Conservation (phyloP, 306 rosid species). For the Medicago truncatula region MtrunA17r5.0-ANR NC_053045.1:38851501-38852000, state of each 20-base stretch:
- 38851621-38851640: slow-evolving; percentile 29
- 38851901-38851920: background rate
- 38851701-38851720: slow-evolving; percentile 32
- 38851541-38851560: background rate
- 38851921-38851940: background rate
- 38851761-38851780: slow-evolving; percentile 47
- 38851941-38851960: background rate
- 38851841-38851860: background rate
- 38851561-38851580: background rate
- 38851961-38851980: background rate
- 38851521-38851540: background rate
- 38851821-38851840: background rate
- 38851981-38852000: too few relatives aligned
- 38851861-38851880: background rate
- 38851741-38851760: too few relatives aligned
- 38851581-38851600: background rate
- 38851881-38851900: background rate
- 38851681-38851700: slow-evolving; percentile 31
- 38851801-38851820: slow-evolving; percentile 46
- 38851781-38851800: slow-evolving; percentile 42
- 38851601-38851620: background rate
- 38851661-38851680: background rate
- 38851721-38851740: too few relatives aligned
- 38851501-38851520: background rate
- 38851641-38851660: background rate